Conservation (phyloP, 352 stramenopile species). For the Hyaloperonospora brassicae region DNA sequence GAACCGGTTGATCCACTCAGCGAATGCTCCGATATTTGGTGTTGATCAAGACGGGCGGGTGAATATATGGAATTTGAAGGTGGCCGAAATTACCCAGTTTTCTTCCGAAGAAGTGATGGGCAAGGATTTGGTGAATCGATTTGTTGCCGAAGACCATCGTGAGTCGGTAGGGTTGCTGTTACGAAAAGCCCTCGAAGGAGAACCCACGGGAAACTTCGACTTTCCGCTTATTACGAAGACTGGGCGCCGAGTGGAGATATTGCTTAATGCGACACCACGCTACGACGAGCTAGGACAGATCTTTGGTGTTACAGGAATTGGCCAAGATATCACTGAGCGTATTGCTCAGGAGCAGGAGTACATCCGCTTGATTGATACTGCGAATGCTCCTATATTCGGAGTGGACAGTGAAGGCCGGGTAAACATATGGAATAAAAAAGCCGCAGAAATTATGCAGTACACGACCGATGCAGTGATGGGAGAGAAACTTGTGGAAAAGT, state of each 20-base stretch:
- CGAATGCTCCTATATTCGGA: constrained; percentile 58
- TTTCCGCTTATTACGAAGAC: constrained; percentile 47
- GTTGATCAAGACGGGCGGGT: constrained; percentile 49
- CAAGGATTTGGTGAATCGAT: constrained; percentile 50
- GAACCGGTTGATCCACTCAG: constrained; percentile 31
- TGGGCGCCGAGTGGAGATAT: constrained; percentile 29
- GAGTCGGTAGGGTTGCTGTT: constrained; percentile 12
- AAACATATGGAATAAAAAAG: constrained; percentile 55
- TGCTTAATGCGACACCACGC: constrained; percentile 42
- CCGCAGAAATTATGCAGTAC: constrained; percentile 46
- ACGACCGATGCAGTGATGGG: constrained; percentile 35
- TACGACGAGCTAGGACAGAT: constrained; percentile 42
- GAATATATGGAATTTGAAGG: constrained; percentile 73
- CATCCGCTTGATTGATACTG: constrained; percentile 49
- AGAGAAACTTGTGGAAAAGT: constrained; percentile 27
- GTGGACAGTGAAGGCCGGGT: constrained; percentile 40
- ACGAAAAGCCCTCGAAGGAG: constrained; percentile 32
- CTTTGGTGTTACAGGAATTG: constrained; percentile 42
- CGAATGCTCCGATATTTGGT: constrained; percentile 52
- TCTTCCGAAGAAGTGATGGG: constrained; percentile 68
- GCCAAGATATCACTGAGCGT: constrained; percentile 47
- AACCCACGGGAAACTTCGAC: constrained; percentile 47
- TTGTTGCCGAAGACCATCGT: constrained; percentile 26
- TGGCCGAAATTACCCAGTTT: constrained; percentile 63
- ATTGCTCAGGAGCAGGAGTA: constrained; percentile 62